Conservation (phyloP, 306 rosid species). For the Trifolium pratense region DNA sequence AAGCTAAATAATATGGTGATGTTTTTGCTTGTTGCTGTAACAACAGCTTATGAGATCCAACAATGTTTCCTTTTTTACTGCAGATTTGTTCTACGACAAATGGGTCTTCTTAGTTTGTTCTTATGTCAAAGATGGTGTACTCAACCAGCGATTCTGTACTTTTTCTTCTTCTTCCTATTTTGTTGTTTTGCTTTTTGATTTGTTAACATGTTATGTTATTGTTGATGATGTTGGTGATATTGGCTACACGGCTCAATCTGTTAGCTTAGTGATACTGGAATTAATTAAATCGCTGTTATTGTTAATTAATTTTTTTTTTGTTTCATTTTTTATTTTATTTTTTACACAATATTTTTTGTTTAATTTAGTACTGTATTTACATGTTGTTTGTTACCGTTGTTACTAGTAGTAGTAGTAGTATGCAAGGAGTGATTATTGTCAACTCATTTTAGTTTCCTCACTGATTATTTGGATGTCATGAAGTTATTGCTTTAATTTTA, state of each 20-base stretch:
- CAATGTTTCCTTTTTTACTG: constrained; percentile 35
- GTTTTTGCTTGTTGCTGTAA: constrained; percentile 29
- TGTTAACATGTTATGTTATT: constrained; percentile 39
- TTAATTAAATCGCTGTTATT: background rate
- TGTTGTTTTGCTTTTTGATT: constrained; percentile 36
- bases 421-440: constrained; percentile 33
- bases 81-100: constrained; percentile 34
- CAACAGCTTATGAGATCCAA: constrained; percentile 37
- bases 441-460: background rate
- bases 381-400: constrained; percentile 29
- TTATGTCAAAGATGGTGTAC: constrained; percentile 39
- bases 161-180: constrained; percentile 25
- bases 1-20: constrained; percentile 43
- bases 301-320: constrained; percentile 26
- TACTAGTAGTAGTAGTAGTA: constrained; percentile 34
- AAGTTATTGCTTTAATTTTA: background rate
- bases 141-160: constrained; percentile 40
- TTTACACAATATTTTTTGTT: background rate
- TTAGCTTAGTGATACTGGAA: constrained; percentile 43
- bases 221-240: constrained; percentile 60
- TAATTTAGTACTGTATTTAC: background rate
- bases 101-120: constrained; percentile 26
- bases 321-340: background rate
- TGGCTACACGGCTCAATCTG: constrained; percentile 96
- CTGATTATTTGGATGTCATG: constrained; percentile 39